Evolutionary conservation across 352 stramenopile species (phyloP).

Genomic region (Phytophthora ohioensis): DNA sequence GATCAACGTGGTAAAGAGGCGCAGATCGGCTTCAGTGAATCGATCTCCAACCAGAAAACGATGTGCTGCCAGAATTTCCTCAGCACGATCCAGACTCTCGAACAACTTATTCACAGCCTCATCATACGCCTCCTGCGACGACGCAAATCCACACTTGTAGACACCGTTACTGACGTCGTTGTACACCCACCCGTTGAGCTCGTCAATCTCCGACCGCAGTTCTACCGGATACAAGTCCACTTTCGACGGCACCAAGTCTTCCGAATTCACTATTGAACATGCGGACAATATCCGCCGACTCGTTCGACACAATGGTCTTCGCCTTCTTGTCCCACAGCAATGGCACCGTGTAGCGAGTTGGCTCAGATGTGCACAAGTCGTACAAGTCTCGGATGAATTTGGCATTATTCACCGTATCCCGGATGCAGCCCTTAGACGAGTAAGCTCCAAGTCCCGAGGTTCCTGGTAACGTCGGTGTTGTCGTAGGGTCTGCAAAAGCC

Average conservation of each 20-base stretch:
- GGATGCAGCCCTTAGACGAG: conserved; percentile 44
- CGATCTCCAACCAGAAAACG: conserved; percentile 76
- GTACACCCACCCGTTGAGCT: conserved; percentile 93
- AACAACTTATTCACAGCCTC: conserved; percentile 89
- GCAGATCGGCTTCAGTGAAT: conserved; percentile 89
- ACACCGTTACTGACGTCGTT: conserved; percentile 93
- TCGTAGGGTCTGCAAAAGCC: conserved; percentile 75
- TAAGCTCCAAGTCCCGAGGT: conserved; percentile 47
- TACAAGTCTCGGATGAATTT: conserved; percentile 91
- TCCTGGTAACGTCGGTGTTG: conserved; percentile 41
- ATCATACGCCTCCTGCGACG: conserved; percentile 85
- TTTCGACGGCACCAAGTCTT: conserved; percentile 74
- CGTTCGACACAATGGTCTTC: conserved; percentile 96
- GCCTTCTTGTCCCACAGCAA: conserved; percentile 95
- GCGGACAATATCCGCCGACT: conserved; percentile 95
- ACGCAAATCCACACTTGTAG: conserved; percentile 78
- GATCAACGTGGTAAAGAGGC: conserved; percentile 93
- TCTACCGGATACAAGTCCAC: conserved; percentile 91
- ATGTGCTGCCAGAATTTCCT: conserved; percentile 76
- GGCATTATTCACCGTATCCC: conserved; percentile 71
- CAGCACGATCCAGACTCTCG: conserved; percentile 80
- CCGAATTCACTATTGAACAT: conserved; percentile 95
- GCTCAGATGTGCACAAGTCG: conserved; percentile 63
- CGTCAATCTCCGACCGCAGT: conserved; percentile 80
- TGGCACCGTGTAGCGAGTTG: conserved; percentile 93